Evolutionary conservation across 2,329 filamentous ascomycete genomes (phyloP).

Genomic region (Fusarium citri): DNA sequence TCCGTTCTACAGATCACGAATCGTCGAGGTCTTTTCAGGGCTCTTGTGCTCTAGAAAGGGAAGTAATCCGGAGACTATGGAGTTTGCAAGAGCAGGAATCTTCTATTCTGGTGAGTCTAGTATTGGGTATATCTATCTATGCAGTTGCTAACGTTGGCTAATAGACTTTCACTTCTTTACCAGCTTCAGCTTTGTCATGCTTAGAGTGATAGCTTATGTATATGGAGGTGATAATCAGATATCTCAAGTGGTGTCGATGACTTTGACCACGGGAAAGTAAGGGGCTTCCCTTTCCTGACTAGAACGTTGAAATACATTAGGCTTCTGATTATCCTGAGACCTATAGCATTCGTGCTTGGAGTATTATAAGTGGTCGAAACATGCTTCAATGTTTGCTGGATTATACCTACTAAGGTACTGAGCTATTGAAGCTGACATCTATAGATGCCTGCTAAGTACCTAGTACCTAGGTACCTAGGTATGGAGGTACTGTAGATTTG

Average conservation of each 20-base stretch:
- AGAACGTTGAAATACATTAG: not conserved
- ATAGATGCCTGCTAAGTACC: too few relatives aligned
- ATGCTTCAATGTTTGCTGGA: not conserved
- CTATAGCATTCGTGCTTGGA: not conserved
- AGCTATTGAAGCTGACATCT: not conserved
- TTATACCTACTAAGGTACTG: not conserved
- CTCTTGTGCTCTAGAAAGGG: not conserved
- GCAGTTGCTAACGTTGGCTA: not conserved
- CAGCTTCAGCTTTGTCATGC: not conserved
- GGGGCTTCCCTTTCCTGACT: constrained; percentile 1
- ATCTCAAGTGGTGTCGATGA: not conserved
- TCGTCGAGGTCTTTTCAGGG: constrained; percentile 4
- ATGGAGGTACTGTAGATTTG: too few relatives aligned
- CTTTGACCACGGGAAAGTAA: not conserved
- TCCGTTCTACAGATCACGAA: constrained; percentile 17
- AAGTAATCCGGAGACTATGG: not conserved
- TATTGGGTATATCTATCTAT: not conserved
- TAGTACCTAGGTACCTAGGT: too few relatives aligned
- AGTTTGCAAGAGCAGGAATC: not conserved
- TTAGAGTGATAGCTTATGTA: not conserved
- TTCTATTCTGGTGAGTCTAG: not conserved
- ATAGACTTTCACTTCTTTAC: not conserved
- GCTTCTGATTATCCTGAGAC: not conserved
- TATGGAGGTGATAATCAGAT: not conserved
- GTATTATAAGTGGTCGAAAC: not conserved